Evolutionary conservation across 1,284 basidiomycete genomes (phyloP).

Genomic region (Tetrapyrgos nigripes): DNA sequence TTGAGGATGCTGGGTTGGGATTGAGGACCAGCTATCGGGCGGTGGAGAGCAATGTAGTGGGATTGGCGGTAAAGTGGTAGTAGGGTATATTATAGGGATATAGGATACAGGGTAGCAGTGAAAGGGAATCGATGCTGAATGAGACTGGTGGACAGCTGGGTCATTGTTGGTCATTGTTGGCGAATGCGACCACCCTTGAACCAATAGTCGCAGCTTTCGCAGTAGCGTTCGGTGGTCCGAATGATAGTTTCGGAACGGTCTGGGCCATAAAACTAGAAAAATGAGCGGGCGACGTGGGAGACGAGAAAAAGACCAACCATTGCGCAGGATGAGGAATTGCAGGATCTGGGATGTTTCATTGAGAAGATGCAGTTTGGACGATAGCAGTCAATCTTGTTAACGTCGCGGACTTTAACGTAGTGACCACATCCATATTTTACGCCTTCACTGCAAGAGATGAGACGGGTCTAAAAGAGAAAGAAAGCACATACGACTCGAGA

Average conservation of each 20-base stretch:
- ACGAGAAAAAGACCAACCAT: slow-evolving; percentile 36
- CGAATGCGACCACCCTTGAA: slow-evolving; percentile 49
- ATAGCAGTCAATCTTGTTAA: slow-evolving; percentile 68
- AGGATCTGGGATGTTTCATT: slow-evolving; percentile 53
- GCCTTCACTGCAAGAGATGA: slow-evolving; percentile 62
- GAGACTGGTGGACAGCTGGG: neutral
- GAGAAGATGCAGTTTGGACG: slow-evolving; percentile 67
- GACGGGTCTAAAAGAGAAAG: neutral
- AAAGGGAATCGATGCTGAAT: neutral
- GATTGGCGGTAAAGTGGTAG: slow-evolving; percentile 86
- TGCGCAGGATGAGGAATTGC: slow-evolving; percentile 64
- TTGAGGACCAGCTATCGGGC: slow-evolving; percentile 87
- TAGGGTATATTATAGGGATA: slow-evolving; percentile 15
- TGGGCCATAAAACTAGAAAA: slow-evolving; percentile 68
- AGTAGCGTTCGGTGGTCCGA: slow-evolving; percentile 58
- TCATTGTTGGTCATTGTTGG: slow-evolving; percentile 17
- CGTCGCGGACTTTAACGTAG: slow-evolving; percentile 54
- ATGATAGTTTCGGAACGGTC: slow-evolving; percentile 68
- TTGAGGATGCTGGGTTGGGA: slow-evolving; percentile 46
- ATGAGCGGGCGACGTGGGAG: slow-evolving; percentile 6
- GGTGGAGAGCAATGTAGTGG: slow-evolving; percentile 87
- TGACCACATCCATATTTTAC: slow-evolving; percentile 78
- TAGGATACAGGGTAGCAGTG: slow-evolving; percentile 2
- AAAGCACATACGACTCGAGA: slow-evolving; percentile 66
- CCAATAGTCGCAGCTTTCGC: slow-evolving; percentile 69